These are phyloP conservation scores for Dioscorea alata DNA, from an alignment of 106 monocot species.

Conservation along the genomic window DNA sequence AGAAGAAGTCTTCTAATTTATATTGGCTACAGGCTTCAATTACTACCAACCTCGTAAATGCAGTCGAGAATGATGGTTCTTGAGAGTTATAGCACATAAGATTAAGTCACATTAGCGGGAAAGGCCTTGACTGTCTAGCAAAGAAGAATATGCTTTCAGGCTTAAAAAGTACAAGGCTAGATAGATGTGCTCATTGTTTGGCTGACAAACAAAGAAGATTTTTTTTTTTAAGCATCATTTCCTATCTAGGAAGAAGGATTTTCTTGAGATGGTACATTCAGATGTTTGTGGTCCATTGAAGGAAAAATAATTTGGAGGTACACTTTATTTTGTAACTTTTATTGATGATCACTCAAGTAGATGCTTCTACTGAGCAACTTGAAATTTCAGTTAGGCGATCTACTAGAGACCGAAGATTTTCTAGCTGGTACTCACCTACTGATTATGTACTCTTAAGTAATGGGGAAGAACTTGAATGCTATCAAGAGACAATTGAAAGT, in stretches of 20 bases:
- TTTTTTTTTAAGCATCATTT: not conserved
- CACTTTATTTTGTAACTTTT: conserved; percentile 9
- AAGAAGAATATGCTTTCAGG: not conserved
- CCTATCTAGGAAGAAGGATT: not conserved
- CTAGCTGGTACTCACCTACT: not conserved
- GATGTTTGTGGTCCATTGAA: conserved; percentile 11
- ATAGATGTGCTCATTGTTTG: not conserved
- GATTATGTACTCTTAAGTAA: not conserved
- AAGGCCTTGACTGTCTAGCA: not conserved
- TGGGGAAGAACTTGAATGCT: not conserved
- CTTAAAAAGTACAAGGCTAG: not conserved
- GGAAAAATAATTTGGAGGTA: not conserved
- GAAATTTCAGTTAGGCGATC: not conserved
- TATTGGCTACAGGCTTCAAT: no score
- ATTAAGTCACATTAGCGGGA: not conserved
- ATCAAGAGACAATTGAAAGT: not conserved
- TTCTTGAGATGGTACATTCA: conserved; percentile 1
- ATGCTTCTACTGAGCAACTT: not conserved
- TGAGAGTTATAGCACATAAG: no score
- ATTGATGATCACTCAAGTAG: not conserved
- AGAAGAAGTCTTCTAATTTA: no score
- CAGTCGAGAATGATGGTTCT: no score
- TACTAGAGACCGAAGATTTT: not conserved
- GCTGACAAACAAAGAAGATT: not conserved
- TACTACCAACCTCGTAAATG: no score